Conservation (phyloP, 306 rosid species). For the Acacia acuminata region DNA sequence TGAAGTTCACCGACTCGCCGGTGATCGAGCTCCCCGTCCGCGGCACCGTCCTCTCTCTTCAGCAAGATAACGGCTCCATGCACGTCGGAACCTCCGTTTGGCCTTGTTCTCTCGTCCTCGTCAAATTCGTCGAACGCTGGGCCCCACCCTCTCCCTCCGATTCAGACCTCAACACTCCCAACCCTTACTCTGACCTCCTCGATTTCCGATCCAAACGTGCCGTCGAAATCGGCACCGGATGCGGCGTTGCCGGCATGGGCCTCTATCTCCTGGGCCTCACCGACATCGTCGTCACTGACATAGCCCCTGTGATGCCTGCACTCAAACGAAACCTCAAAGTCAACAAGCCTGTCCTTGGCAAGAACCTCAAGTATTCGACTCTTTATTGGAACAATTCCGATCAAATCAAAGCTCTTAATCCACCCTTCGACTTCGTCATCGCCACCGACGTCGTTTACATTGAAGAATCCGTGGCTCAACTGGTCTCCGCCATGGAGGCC, state of each 20-base stretch:
- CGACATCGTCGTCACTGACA: constrained; percentile 77
- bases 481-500: constrained; percentile 65
- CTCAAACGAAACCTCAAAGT: constrained; percentile 76
- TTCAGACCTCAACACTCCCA: not conserved
- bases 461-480: constrained; percentile 62
- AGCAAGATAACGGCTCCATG: constrained; percentile 86
- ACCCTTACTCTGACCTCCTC: constrained; percentile 70
- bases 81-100: constrained; percentile 94
- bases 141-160: constrained; percentile 26
- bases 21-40: constrained; percentile 73
- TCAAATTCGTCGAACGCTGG: constrained; percentile 91
- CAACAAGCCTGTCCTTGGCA: constrained; percentile 65
- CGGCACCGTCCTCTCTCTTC: constrained; percentile 59
- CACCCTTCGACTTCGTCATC: constrained; percentile 62
- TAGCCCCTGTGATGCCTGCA: constrained; percentile 88
- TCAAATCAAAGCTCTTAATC: constrained; percentile 61
- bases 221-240: constrained; percentile 83
- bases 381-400: constrained; percentile 75
- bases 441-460: constrained; percentile 90
- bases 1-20: constrained; percentile 95
- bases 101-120: constrained; percentile 94
- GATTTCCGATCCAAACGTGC: constrained; percentile 75
- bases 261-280: constrained; percentile 76
- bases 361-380: constrained; percentile 65
- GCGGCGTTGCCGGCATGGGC: constrained; percentile 93